Conservation (phyloP, 257 asterid genomes). For the Fraxinus pennsylvanica region DNA sequence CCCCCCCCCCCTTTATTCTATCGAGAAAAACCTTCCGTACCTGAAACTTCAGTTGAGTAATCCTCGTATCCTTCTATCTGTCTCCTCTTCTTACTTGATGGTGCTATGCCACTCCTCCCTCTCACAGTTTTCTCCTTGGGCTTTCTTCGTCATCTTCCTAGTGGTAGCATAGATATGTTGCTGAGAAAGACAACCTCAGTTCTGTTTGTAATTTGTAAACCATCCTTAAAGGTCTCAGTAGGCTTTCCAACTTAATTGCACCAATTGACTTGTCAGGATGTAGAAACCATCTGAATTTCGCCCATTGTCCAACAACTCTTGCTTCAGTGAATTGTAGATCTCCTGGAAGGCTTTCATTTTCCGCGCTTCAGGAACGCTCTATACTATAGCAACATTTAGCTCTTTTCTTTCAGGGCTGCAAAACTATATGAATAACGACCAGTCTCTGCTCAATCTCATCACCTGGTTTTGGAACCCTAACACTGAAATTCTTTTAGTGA, state of each 20-base stretch:
- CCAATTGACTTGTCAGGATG: not conserved
- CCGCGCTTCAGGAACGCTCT: not conserved
- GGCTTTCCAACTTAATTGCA: not conserved
- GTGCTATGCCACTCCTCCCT: not conserved
- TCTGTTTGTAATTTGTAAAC: not conserved
- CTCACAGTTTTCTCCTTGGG: not conserved
- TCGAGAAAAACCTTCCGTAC: not conserved
- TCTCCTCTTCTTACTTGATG: not conserved
- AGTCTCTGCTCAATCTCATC: not conserved
- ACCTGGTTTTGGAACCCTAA: not conserved
- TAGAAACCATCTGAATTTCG: not conserved
- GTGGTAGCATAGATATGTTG: not conserved
- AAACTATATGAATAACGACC: not conserved
- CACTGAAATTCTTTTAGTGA: not conserved
- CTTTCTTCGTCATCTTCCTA: slow-evolving; percentile 1
- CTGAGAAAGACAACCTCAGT: not conserved
- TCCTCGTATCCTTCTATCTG: not conserved
- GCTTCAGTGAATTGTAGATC: not conserved
- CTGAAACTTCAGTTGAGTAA: not conserved
- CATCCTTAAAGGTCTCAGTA: not conserved
- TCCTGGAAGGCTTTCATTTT: not conserved
- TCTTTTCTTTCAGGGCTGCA: not conserved
- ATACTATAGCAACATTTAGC: slow-evolving; percentile 1
- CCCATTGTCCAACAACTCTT: not conserved
- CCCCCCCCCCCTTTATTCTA: not conserved